phyloP scores from a whole-genome alignment of 768 basidiomycete genomes.

The Mycena venus region DNA sequence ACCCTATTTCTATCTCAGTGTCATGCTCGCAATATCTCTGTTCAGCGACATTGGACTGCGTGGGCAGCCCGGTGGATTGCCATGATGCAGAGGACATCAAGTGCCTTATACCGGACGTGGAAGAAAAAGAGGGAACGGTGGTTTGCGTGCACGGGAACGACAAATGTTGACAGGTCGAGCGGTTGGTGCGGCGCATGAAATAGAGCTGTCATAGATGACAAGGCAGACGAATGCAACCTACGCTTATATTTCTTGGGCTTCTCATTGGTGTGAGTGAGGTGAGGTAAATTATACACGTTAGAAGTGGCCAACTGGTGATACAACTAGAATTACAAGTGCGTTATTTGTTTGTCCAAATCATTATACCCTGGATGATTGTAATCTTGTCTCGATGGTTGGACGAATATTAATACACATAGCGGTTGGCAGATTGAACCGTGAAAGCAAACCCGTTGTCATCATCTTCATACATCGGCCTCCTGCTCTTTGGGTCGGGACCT shows the following conservation, averaged over 20 bases:
- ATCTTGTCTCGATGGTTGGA: too few relatives aligned
- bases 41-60: too few relatives aligned
- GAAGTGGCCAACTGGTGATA: too few relatives aligned
- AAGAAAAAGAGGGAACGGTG: slow-evolving; percentile 66
- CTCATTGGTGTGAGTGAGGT: not conserved
- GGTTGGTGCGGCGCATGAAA: slow-evolving; percentile 56
- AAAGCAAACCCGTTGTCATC: not conserved
- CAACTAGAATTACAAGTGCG: too few relatives aligned
- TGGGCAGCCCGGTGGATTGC: slow-evolving; percentile 70
- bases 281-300: not conserved
- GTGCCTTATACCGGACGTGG: slow-evolving; percentile 77
- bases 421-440: not conserved
- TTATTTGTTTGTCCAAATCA: not conserved
- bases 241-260: slow-evolving; percentile 5
- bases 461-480: too few relatives aligned
- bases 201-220: slow-evolving; percentile 22
- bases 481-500: too few relatives aligned
- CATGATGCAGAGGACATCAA: slow-evolving; percentile 82
- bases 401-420: too few relatives aligned
- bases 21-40: too few relatives aligned
- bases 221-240: slow-evolving; percentile 36
- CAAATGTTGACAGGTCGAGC: slow-evolving; percentile 74
- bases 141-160: slow-evolving; percentile 79
- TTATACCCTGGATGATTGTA: too few relatives aligned
- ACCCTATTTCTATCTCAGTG: too few relatives aligned